A percentile compares a stretch with the other conserved stretches of the same genome.
Conservation (phyloP, 345 rosid species). For the Sonneratia alba region DNA sequence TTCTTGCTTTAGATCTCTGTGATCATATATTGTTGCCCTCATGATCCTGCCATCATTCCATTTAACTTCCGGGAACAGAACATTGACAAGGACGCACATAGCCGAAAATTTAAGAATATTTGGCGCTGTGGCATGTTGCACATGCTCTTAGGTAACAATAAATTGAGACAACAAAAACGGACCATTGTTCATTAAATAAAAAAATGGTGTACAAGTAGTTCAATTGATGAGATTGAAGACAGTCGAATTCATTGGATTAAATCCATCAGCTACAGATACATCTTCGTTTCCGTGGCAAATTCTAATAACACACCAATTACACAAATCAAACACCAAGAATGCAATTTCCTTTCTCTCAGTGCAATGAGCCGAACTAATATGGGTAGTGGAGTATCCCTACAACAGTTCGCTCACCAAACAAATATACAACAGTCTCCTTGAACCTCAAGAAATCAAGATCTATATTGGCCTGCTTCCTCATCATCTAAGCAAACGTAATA, state of each 20-base stretch:
- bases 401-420: not conserved
- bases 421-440: not conserved
- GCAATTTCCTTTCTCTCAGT: not conserved
- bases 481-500: not conserved
- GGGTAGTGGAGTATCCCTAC: not conserved
- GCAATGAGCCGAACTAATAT: not conserved
- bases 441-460: not conserved
- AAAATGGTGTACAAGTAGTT: not conserved
- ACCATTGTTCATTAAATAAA: no score
- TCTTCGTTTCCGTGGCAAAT: not conserved
- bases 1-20: no score
- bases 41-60: no score
- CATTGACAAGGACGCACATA: no score
- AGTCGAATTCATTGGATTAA: not conserved
- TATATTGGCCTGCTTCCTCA: not conserved
- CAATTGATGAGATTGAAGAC: not conserved
- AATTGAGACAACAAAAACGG: not conserved
- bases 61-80: no score
- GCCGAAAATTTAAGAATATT: no score
- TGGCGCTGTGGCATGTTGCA: not conserved
- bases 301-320: not conserved
- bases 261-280: not conserved
- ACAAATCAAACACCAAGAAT: not conserved
- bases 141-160: not conserved
- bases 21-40: not conserved